A percentile compares a stretch with the other conserved stretches of the same genome.
phyloP scores from a whole-genome alignment of 202 grass and related monocot genomes.

The Hordeum pubiflorum region DNA sequence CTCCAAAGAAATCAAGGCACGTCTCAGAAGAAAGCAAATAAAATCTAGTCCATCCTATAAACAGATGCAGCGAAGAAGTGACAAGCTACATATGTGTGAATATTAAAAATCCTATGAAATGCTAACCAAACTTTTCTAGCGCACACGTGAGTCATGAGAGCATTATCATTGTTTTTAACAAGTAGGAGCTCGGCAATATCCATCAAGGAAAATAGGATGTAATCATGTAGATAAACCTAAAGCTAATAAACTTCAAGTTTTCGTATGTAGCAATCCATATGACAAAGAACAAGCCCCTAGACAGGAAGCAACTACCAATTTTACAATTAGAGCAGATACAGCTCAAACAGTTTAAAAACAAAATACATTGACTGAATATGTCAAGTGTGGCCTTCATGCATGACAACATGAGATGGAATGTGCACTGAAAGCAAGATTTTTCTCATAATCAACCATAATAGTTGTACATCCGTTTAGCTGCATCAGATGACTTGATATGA shows the following conservation, averaged over 20 bases:
- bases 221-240: background rate
- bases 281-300: background rate
- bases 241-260: background rate
- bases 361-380: background rate
- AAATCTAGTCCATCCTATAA: conserved; percentile 8
- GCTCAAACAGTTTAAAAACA: background rate
- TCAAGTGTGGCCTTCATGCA: background rate
- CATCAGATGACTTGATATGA: conserved; percentile 5
- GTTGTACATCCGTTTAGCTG: background rate
- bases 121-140: background rate
- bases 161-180: background rate
- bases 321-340: background rate
- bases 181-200: background rate
- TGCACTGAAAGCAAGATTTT: conserved; percentile 15
- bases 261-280: background rate
- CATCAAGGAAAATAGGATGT: background rate
- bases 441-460: background rate
- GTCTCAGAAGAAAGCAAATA: conserved; percentile 5
- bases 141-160: background rate
- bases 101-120: background rate
- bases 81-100: conserved; percentile 9
- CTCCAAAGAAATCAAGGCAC: background rate
- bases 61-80: background rate
- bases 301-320: background rate
- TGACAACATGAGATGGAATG: conserved; percentile 1